Conservation (phyloP, 2,329 filamentous ascomycete species). For the Phaeosphaeria sp. region DNA sequence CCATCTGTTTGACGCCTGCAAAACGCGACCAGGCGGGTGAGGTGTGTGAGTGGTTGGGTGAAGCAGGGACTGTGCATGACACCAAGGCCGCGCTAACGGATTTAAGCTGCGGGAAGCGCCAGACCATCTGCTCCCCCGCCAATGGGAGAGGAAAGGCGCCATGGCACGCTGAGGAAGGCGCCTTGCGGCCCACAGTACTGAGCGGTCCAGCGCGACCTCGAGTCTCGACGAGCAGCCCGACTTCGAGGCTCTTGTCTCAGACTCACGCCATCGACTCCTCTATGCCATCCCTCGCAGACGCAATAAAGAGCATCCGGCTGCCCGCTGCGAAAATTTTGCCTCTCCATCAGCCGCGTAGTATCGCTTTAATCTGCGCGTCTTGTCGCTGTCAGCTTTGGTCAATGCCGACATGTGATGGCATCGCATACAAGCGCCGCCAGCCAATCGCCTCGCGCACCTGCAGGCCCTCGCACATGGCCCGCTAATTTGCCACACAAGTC, state of each 20-base stretch:
- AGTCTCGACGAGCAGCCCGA: constrained; percentile 12
- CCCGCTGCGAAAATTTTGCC: constrained; percentile 10
- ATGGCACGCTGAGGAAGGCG: constrained; percentile 22
- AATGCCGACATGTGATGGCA: constrained; percentile 20
- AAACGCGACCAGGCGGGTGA: constrained; percentile 31
- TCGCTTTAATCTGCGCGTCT: constrained; percentile 15
- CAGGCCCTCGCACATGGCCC: neutral
- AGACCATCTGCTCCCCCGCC: constrained; percentile 13
- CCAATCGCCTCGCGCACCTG: constrained; percentile 13
- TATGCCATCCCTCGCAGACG: constrained; percentile 7
- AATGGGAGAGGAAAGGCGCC: constrained; percentile 26
- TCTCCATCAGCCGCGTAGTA: constrained; percentile 13
- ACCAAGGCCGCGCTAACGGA: constrained; percentile 27
- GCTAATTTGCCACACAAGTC: constrained; percentile 26
- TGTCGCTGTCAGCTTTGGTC: constrained; percentile 14
- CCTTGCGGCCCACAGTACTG: constrained; percentile 18
- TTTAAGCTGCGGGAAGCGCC: constrained; percentile 30
- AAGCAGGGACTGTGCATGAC: constrained; percentile 25
- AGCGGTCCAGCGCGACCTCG: constrained; percentile 18
- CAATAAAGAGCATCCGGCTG: constrained; percentile 18
- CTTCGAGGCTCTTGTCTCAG: constrained; percentile 6
- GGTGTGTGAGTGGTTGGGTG: constrained; percentile 34
- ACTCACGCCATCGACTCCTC: neutral
- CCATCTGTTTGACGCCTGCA: constrained; percentile 39
- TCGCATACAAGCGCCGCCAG: constrained; percentile 18